Percentiles rank a stretch among this genome's conserved stretches.
These are phyloP conservation scores for Meyerozyma guilliermondii DNA, from an alignment of 1,139 yeast species.

Conservation along the genomic window DNA sequence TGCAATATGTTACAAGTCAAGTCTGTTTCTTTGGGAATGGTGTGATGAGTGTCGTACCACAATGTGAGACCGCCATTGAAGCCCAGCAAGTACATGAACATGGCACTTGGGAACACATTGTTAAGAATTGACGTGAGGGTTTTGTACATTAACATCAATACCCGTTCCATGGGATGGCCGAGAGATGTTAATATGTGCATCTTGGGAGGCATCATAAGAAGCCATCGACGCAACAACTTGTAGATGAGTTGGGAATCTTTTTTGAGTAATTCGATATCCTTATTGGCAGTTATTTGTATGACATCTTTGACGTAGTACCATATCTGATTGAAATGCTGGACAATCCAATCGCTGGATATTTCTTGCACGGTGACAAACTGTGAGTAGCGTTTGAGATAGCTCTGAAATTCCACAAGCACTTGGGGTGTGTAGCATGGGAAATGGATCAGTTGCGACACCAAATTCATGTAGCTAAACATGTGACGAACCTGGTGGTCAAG, in stretches of 20 bases:
- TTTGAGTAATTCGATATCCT: constrained; percentile 5
- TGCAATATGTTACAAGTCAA: not conserved
- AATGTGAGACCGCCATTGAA: constrained; percentile 20
- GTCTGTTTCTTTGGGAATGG: not conserved
- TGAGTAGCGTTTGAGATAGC: not conserved
- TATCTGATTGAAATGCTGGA: not conserved
- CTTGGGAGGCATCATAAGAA: constrained; percentile 20
- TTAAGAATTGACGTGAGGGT: constrained; percentile 17
- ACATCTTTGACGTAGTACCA: not conserved
- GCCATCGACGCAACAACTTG: constrained; percentile 21
- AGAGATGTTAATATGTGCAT: constrained; percentile 11
- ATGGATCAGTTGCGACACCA: constrained; percentile 18
- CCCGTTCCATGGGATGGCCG: constrained; percentile 14
- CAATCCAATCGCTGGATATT: not conserved
- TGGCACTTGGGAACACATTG: constrained; percentile 21
- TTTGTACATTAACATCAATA: constrained; percentile 15
- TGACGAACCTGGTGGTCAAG: constrained; percentile 12
- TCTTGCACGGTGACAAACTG: not conserved
- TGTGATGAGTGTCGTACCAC: constrained; percentile 7
- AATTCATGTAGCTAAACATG: constrained; percentile 16
- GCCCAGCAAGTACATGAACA: constrained; percentile 19
- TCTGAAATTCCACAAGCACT: constrained; percentile 16
- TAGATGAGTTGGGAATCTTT: constrained; percentile 12
- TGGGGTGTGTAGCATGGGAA: constrained; percentile 20
- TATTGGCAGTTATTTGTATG: not conserved